phyloP scores from a whole-genome alignment of 495 filamentous ascomycete genomes.

The Echria macrotheca region DNA sequence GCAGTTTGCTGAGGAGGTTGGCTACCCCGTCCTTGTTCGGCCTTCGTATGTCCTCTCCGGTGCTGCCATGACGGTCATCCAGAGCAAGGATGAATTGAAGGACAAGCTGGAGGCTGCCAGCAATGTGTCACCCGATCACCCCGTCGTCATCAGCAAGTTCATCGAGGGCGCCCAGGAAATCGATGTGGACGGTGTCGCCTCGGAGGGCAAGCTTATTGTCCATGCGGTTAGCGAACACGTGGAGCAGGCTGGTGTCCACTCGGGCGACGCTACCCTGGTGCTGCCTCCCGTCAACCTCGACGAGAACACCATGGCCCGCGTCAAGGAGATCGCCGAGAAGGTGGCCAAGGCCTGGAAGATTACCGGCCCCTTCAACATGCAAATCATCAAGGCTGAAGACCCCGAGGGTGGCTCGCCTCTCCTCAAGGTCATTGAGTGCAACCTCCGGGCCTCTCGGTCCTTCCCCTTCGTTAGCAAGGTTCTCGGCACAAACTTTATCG shows the following conservation, averaged over 20 bases:
- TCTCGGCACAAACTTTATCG: conserved; percentile 94
- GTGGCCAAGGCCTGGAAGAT: conserved; percentile 96
- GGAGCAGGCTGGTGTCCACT: conserved; percentile 96
- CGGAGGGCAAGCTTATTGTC: conserved; percentile 76
- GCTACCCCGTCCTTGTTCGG: conserved; percentile 89
- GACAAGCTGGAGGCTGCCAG: conserved; percentile 85
- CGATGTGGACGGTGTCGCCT: conserved; percentile 92
- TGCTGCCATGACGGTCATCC: conserved; percentile 99
- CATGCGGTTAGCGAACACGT: conserved; percentile 97
- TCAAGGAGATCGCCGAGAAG: conserved; percentile 93
- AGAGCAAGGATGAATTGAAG: conserved; percentile 82
- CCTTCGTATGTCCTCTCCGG: conserved; percentile 97
- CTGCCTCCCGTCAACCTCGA: conserved; percentile 82
- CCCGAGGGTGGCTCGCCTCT: conserved; percentile 62
- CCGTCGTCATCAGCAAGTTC: conserved; percentile 98
- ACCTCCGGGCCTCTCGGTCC: conserved; percentile 92
- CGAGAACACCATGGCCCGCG: conserved; percentile 65
- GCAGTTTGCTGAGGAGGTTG: conserved; percentile 79
- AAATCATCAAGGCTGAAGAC: conserved; percentile 89
- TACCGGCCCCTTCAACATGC: conserved; percentile 98
- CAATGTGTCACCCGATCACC: conserved; percentile 91
- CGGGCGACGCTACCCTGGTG: conserved; percentile 92
- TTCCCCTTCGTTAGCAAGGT: conserved; percentile 99
- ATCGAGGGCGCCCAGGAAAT: conserved; percentile 98
- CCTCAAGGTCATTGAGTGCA: conserved; percentile 95